A percentile compares a stretch with the other conserved stretches of the same genome.
These are phyloP conservation scores for Lolium perenne DNA, from an alignment of 176 grass and related monocot species.

Conservation along the genomic window DNA sequence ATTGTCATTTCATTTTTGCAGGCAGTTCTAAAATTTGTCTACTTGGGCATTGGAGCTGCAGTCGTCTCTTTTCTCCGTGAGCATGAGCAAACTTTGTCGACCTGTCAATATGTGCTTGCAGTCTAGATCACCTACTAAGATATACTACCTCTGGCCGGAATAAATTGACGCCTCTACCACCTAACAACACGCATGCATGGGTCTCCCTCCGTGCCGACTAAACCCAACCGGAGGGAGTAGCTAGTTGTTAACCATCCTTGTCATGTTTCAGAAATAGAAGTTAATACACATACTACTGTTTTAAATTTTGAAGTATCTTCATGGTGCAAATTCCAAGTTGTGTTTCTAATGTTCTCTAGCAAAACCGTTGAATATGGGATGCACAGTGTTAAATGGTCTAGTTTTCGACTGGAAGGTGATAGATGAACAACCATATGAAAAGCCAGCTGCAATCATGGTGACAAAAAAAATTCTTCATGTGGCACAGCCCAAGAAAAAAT, in stretches of 20 bases:
- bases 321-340: neutral
- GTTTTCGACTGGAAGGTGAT: neutral
- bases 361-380: neutral
- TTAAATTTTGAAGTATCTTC: neutral
- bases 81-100: constrained; percentile 12
- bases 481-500: neutral
- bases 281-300: no score
- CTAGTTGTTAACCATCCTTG: neutral
- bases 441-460: neutral
- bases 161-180: no score
- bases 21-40: constrained; percentile 59
- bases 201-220: no score
- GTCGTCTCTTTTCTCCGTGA: constrained; percentile 60
- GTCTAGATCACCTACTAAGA: neutral
- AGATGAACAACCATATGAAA: neutral
- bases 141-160: no score
- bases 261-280: neutral
- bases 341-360: neutral
- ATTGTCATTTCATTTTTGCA: constrained; percentile 28
- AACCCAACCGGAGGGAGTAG: no score
- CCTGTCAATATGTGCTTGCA: neutral
- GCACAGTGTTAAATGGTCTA: neutral
- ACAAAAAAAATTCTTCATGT: neutral
- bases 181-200: no score
- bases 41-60: constrained; percentile 47